Percentiles rank a stretch among this genome's conserved stretches.
Evolutionary conservation across 345 rosid genomes (phyloP).

Genomic region (Excoecaria cochinchinensis): DNA sequence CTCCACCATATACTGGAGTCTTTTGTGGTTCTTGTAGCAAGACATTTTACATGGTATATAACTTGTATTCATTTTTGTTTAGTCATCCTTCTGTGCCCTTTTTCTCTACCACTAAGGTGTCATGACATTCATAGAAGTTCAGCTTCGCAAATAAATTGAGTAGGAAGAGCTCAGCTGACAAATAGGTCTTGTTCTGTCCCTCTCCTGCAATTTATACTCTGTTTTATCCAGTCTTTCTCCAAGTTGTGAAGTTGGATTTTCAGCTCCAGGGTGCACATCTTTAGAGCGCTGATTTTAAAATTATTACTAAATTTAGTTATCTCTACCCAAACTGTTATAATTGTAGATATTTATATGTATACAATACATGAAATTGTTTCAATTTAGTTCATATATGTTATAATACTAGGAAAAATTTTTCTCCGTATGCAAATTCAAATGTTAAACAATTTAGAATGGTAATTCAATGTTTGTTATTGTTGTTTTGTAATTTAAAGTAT

Average conservation of each 20-base stretch:
- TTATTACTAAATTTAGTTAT: not conserved
- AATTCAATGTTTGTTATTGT: not conserved
- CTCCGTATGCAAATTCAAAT: not conserved
- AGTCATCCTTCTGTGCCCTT: not conserved
- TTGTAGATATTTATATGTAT: not conserved
- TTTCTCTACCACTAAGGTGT: not conserved
- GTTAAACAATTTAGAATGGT: not conserved
- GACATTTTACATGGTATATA: not conserved
- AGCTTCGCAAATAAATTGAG: not conserved
- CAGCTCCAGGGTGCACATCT: not conserved
- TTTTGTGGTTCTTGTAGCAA: not conserved
- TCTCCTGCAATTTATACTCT: no score
- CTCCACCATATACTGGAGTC: not conserved
- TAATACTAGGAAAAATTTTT: not conserved
- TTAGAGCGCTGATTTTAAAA: not conserved
- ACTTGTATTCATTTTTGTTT: not conserved
- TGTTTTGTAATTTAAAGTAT: not conserved
- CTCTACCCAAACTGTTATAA: not conserved
- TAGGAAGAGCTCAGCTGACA: not conserved
- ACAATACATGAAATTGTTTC: not conserved
- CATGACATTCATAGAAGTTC: not conserved
- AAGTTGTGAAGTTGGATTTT: not conserved
- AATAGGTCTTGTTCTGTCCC: not conserved
- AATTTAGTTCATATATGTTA: not conserved
- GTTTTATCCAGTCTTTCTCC: not conserved